phyloP scores from a whole-genome alignment of 345 rosid genomes.

The Eucalyptus sp. region DNA sequence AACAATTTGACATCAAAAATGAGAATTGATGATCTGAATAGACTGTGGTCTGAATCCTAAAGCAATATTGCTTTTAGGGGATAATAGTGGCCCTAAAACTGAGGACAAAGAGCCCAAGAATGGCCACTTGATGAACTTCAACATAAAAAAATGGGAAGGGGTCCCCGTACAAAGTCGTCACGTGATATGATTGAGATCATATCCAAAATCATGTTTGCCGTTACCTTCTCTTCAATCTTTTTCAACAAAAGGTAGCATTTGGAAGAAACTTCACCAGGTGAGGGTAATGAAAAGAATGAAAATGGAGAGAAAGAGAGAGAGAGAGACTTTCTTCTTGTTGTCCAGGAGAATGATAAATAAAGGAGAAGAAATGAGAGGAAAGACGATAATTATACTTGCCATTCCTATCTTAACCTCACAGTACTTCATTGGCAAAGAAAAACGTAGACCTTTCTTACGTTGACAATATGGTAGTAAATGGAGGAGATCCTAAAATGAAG shows the following conservation, averaged over 20 bases:
- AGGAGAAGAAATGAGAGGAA: neutral
- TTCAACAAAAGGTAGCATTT: neutral
- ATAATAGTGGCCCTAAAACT: neutral
- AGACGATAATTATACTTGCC: neutral
- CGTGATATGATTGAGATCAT: neutral
- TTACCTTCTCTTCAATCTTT: neutral
- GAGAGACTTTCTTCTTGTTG: neutral
- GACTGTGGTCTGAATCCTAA: neutral
- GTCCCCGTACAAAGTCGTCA: neutral
- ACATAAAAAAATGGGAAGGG: neutral
- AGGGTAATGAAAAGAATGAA: neutral
- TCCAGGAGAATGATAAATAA: neutral
- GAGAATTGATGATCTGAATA: neutral
- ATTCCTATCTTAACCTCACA: neutral
- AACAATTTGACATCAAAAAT: neutral
- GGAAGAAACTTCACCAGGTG: neutral
- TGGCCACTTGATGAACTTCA: neutral
- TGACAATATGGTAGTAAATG: neutral
- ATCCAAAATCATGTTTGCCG: rapidly evolving
- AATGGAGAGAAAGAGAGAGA: neutral
- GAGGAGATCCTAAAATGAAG: neutral
- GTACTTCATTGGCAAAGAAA: neutral
- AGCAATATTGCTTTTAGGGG: neutral
- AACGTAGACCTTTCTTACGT: neutral
- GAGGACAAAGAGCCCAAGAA: neutral